phyloP scores from a whole-genome alignment of 371 early-diverging fungal species.

The Funneliformis caledonium region DNA sequence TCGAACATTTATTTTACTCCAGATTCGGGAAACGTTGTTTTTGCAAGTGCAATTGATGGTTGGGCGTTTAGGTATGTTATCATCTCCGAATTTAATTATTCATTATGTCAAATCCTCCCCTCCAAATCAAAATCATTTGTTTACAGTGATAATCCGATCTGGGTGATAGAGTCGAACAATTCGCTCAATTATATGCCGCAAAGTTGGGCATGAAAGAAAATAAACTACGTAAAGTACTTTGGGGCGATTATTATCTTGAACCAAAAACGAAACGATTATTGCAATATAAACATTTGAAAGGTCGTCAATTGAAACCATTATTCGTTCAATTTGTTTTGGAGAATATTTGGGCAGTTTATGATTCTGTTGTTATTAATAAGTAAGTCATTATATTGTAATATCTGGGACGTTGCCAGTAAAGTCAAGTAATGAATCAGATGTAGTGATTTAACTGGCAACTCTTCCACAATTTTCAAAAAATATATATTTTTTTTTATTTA shows the following conservation, averaged over 20 bases:
- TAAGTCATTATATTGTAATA: background rate
- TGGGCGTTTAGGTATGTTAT: constrained; percentile 90
- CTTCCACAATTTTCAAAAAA: background rate
- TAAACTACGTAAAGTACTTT: constrained; percentile 76
- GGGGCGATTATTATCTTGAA: constrained; percentile 98
- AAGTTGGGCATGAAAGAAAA: constrained; percentile 88
- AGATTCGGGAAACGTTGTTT: constrained; percentile 94
- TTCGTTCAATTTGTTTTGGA: constrained; percentile 96
- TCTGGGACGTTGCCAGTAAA: too few species aligned
- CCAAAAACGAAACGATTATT: constrained; percentile 91
- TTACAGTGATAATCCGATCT: constrained; percentile 32
- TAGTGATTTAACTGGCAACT: background rate
- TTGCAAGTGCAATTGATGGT: constrained; percentile 94
- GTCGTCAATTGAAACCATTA: constrained; percentile 85
- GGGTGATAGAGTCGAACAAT: constrained; percentile 75
- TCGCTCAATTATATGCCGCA: constrained; percentile 88
- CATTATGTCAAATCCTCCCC: background rate
- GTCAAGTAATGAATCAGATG: background rate
- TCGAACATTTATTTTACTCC: constrained; percentile 94
- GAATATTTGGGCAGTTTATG: constrained; percentile 96
- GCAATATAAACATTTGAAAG: constrained; percentile 82
- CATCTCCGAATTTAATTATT: too few species aligned
- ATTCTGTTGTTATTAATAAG: constrained; percentile 66
- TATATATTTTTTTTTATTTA: background rate
- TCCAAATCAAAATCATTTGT: constrained; percentile 15